Base-by-base conservation (phyloP, 306 rosid genomes). In the Begonia loranthoides region DNA sequence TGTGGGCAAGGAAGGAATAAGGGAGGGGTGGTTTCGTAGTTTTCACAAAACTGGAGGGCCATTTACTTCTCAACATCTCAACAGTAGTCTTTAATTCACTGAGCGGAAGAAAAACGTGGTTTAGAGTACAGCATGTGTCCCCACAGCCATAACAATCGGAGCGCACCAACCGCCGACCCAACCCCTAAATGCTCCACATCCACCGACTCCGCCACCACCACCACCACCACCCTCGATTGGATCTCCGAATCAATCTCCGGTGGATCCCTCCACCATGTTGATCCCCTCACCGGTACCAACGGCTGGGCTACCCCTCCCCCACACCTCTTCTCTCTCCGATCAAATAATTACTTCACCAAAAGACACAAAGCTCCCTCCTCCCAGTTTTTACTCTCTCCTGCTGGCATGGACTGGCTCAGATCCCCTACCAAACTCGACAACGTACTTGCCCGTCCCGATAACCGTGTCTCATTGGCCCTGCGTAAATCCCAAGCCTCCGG, bases 251-350 rank as follows among this genome's bases (percentile, higher is more conserved):
- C 82, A 4, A 53, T 81, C 64, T 52, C 70, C 60, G 75, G 89
- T 1, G 95, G 97, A 67, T 65, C 95, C 51, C 77, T 88, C 7
- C 84, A 73, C 57, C 75, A 9, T 19, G 95, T 88, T 24, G 95
- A 84, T 74, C 80, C 79, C 24, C 48, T 67, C 13, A 60, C 79
- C 3, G 95, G 97, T 12, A 73, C 63, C 55, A 77, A 88, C 64
- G 97, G 97, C 63, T 88, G 97, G 97, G 88, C 95, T 1, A 79
- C 97, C 0, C 97, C 97, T 0, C 95, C 95, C 3, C 93, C 87
- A 50, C 78, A 84, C 58, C 70, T 88, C 41, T 88, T 88, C 80
- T 52, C 41, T 22, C 84, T 88, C 41, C 93, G 95, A 6, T 69
- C 93, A 21, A 59, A 64, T 9, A 71, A 22, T 53, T 88, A 81